Percentiles rank a stretch among this genome's conserved stretches.
Evolutionary conservation across 1,139 yeast species (phyloP).

Genomic region (Yamadazyma membranifaciens): DNA sequence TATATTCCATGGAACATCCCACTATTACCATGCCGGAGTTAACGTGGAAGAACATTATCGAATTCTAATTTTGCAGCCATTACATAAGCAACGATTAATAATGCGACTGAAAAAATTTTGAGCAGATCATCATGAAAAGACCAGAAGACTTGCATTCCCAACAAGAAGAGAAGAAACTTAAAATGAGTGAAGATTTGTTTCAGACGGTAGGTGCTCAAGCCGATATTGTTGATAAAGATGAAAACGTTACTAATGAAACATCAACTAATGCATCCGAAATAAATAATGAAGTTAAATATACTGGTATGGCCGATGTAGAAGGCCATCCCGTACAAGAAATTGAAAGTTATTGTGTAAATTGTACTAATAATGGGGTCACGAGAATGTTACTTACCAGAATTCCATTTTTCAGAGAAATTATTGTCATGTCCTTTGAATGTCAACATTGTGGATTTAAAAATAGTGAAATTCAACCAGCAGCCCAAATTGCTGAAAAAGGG

Average conservation of each 20-base stretch:
- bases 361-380: constrained; percentile 83
- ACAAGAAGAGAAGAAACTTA: constrained; percentile 20
- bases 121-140: constrained; percentile 20
- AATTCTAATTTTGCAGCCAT: constrained; percentile 3
- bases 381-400: constrained; percentile 81
- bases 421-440: constrained; percentile 93
- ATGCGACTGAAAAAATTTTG: constrained; percentile 5
- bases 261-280: constrained; percentile 20
- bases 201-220: constrained; percentile 17
- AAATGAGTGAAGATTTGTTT: constrained; percentile 16
- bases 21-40: too few relatives aligned
- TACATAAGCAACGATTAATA: constrained; percentile 2
- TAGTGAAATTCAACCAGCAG: constrained; percentile 93
- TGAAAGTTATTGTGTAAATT: constrained; percentile 94
- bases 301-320: constrained; percentile 76
- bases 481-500: constrained; percentile 86
- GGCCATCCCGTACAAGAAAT: constrained; percentile 98
- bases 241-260: neutral
- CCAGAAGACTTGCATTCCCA: constrained; percentile 15
- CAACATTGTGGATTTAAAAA: constrained; percentile 92
- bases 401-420: constrained; percentile 89
- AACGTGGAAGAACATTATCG: too few relatives aligned
- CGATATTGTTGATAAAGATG: constrained; percentile 10
- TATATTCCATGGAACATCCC: too few relatives aligned
- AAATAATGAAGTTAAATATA: constrained; percentile 26